Evolutionary conservation across 345 rosid species (phyloP).

Genomic region (Raphanus sativus): DNA sequence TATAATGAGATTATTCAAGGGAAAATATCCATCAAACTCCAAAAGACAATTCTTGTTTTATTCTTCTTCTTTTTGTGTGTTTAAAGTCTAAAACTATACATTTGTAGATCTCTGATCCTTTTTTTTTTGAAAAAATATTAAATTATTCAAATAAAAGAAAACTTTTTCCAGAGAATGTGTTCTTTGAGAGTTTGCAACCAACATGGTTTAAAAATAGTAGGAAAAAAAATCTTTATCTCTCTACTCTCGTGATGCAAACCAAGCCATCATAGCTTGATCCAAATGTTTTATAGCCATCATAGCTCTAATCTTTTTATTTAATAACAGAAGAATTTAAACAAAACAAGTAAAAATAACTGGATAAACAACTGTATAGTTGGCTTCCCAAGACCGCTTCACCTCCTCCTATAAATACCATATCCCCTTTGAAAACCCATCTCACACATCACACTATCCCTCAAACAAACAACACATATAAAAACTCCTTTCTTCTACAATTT

Average conservation of each 20-base stretch:
- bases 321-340: neutral
- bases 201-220: too few species aligned
- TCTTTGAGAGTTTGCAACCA: too few species aligned
- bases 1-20: neutral
- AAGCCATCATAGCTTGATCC: too few species aligned
- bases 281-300: too few species aligned
- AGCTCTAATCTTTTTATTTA: neutral
- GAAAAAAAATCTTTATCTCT: too few species aligned
- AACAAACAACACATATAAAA: slow-evolving; percentile 17
- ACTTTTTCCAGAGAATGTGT: too few species aligned
- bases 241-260: too few species aligned
- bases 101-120: neutral
- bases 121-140: neutral
- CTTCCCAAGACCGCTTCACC: slow-evolving; percentile 30
- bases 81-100: neutral
- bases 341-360: neutral
- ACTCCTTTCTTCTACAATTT: neutral
- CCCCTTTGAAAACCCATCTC: slow-evolving; percentile 30
- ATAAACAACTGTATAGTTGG: slow-evolving; percentile 33
- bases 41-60: neutral
- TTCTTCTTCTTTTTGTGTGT: neutral
- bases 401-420: slow-evolving; percentile 25
- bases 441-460: slow-evolving; percentile 26
- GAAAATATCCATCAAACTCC: slow-evolving; percentile 7
- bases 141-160: too few species aligned